Evolutionary conservation across 2,329 filamentous ascomycete genomes (phyloP).

Genomic region (Clathrospora elynae): DNA sequence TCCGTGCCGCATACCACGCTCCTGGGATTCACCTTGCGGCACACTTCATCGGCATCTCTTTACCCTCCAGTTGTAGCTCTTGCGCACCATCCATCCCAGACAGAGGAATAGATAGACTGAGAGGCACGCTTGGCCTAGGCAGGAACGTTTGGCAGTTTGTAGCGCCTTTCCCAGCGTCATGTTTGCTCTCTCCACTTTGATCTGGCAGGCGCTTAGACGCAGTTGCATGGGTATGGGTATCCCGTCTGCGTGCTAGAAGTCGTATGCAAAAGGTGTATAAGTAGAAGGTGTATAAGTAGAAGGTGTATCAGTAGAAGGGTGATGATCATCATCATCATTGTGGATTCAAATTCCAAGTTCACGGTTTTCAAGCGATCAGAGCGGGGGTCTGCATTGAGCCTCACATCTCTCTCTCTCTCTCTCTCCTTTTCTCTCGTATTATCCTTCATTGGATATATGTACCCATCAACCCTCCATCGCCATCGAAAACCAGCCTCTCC

Average conservation of each 20-base stretch:
- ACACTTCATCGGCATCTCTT: slow-evolving; percentile 21
- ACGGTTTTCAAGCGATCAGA: slow-evolving; percentile 19
- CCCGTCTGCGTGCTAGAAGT: slow-evolving; percentile 14
- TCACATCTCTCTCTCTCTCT: slow-evolving; percentile 1
- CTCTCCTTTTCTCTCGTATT: not conserved
- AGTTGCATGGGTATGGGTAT: slow-evolving; percentile 15
- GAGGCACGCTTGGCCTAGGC: no score
- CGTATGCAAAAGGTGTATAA: no score
- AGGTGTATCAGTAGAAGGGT: slow-evolving; percentile 17
- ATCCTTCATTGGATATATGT: slow-evolving; percentile 1
- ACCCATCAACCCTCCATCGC: not conserved
- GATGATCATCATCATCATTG: slow-evolving; percentile 15
- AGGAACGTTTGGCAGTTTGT: slow-evolving; percentile 17
- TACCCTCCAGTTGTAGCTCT: no score
- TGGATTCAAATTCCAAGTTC: slow-evolving; percentile 21
- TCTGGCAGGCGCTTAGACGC: no score
- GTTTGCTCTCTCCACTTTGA: slow-evolving; percentile 27
- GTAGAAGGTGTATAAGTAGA: slow-evolving; percentile 38
- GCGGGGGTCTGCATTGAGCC: slow-evolving; percentile 18
- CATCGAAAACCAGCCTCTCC: slow-evolving; percentile 4
- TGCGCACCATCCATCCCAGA: no score
- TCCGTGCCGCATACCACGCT: not conserved
- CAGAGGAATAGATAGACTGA: slow-evolving; percentile 5
- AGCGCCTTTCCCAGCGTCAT: slow-evolving; percentile 33
- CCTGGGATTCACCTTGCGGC: slow-evolving; percentile 10